Percentiles rank a stretch among this genome's conserved stretches.
Conservation (phyloP, 768 basidiomycete species). For the Amylocystis lapponica region DNA sequence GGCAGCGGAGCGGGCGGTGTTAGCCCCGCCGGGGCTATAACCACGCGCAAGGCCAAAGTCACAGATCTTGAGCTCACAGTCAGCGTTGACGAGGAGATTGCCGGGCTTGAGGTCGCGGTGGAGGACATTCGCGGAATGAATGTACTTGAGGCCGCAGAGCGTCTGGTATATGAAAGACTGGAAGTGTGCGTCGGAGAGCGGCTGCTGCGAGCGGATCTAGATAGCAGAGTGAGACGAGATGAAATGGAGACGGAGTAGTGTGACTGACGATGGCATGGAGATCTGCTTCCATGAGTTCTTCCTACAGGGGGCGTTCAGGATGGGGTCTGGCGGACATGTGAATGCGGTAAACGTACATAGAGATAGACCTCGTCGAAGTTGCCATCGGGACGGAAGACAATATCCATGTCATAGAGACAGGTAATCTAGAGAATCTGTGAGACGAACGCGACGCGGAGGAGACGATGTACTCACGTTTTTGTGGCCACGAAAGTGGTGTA, state of each 20-base stretch:
- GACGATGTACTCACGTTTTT: constrained; percentile 70
- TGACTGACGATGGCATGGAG: constrained; percentile 88
- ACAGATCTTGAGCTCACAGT: constrained; percentile 98
- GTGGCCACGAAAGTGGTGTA: constrained; percentile 98
- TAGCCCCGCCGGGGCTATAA: constrained; percentile 78
- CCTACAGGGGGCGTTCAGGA: constrained; percentile 42
- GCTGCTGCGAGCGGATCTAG: constrained; percentile 87
- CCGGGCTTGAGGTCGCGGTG: constrained; percentile 96
- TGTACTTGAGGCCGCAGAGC: constrained; percentile 96
- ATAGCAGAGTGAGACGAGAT: constrained; percentile 9
- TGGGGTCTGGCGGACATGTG: background rate
- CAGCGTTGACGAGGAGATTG: constrained; percentile 94
- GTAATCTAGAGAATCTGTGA: constrained; percentile 60
- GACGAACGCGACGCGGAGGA: constrained; percentile 2
- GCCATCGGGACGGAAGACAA: constrained; percentile 86
- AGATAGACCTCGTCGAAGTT: constrained; percentile 97
- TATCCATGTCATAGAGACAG: constrained; percentile 97
- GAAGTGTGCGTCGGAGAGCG: constrained; percentile 86
- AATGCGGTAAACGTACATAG: constrained; percentile 55
- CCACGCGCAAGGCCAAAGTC: constrained; percentile 97
- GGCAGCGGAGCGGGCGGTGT: constrained; percentile 44
- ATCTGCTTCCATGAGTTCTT: constrained; percentile 99
- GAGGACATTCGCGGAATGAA: constrained; percentile 96
- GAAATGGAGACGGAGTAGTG: constrained; percentile 1
- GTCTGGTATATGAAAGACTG: constrained; percentile 98